Conservation (phyloP, 768 basidiomycete genomes). For the Boletales sp. region DNA sequence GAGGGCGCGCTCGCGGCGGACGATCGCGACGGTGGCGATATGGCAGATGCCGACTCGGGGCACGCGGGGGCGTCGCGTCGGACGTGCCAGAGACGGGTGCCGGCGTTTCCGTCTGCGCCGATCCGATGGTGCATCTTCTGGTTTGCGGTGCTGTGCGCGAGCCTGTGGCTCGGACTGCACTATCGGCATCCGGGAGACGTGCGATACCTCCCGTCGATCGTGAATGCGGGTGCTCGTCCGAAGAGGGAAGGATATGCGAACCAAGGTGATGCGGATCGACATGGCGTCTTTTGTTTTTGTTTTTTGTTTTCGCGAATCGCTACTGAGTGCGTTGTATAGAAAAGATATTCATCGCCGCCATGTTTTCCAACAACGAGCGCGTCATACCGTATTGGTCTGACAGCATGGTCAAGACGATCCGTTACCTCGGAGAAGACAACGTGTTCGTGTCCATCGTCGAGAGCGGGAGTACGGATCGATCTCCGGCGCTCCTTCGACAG, state of each 20-base stretch:
- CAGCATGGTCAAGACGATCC: constrained; percentile 32
- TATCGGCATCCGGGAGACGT: constrained; percentile 7
- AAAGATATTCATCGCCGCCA: constrained; percentile 25
- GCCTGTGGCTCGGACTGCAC: constrained; percentile 7
- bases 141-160: background rate
- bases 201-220: constrained; percentile 13
- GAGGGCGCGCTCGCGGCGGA: background rate
- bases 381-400: constrained; percentile 39
- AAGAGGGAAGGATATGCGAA: constrained; percentile 15
- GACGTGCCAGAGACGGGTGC: too few relatives aligned
- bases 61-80: too few relatives aligned
- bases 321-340: constrained; percentile 4
- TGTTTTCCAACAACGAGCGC: constrained; percentile 37
- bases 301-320: too few relatives aligned
- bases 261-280: constrained; percentile 6
- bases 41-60: too few relatives aligned
- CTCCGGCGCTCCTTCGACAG: constrained; percentile 9
- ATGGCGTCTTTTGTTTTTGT: too few relatives aligned
- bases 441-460: constrained; percentile 43
- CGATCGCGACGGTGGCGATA: too few relatives aligned
- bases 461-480: constrained; percentile 26
- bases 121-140: constrained; percentile 1
- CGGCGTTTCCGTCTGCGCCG: too few relatives aligned
- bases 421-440: constrained; percentile 35
- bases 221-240: constrained; percentile 9